These are phyloP conservation scores for Tritrichomonas foetus DNA, from an alignment of 208 protist genomes.

Conservation along the genomic window DNA sequence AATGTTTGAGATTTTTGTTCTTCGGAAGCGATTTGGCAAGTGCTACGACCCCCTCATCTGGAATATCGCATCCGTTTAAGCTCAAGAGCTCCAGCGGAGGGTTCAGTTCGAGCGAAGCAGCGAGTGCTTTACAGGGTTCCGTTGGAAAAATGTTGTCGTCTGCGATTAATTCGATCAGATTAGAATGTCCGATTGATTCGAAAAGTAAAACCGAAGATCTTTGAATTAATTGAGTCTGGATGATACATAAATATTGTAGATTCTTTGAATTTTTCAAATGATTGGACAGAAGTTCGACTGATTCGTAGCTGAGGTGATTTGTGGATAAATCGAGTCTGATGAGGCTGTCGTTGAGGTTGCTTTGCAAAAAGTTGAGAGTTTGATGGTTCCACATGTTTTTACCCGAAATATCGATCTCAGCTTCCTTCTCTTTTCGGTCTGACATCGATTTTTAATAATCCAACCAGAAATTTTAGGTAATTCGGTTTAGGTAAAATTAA, in stretches of 20 bases:
- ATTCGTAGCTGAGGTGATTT: not conserved
- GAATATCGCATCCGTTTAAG: slow-evolving; percentile 18
- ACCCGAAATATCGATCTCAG: too few relatives aligned
- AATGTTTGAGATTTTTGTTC: not conserved
- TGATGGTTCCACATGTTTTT: too few relatives aligned
- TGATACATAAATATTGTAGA: not conserved
- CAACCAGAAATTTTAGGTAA: too few relatives aligned
- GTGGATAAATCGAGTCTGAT: not conserved
- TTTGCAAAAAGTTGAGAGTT: too few relatives aligned
- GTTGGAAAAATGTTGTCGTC: not conserved
- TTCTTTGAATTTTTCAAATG: not conserved
- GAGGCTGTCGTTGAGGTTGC: too few relatives aligned
- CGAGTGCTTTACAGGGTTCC: not conserved
- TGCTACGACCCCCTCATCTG: not conserved
- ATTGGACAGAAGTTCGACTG: not conserved
- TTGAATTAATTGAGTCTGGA: not conserved
- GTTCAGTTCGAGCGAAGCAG: not conserved
- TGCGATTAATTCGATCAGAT: not conserved
- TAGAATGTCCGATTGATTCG: not conserved
- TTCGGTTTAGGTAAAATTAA: too few relatives aligned
- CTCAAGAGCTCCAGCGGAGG: not conserved
- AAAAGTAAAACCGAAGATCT: not conserved
- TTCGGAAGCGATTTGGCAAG: not conserved
- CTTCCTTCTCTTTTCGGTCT: too few relatives aligned
- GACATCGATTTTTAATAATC: too few relatives aligned